Percentiles rank a stretch among this genome's conserved stretches.
phyloP scores from a whole-genome alignment of 2,329 filamentous ascomycete genomes.

The Penicillium expansum region DNA sequence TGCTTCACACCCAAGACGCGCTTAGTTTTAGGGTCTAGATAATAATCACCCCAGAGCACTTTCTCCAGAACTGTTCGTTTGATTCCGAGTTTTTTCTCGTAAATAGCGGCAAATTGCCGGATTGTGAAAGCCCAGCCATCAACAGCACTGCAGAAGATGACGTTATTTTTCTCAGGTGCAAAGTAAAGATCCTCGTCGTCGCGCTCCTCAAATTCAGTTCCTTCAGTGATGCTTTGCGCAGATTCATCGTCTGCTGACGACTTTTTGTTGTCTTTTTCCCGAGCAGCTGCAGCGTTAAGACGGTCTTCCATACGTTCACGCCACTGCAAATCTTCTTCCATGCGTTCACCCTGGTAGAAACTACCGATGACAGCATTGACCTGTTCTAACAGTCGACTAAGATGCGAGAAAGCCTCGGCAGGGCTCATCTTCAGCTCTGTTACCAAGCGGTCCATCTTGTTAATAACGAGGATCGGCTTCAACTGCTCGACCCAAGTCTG shows the following conservation, averaged over 20 bases:
- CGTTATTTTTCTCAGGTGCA: constrained; percentile 95
- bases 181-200: constrained; percentile 98
- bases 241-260: constrained; percentile 45
- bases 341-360: constrained; percentile 95
- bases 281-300: constrained; percentile 67
- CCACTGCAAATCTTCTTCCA: constrained; percentile 98
- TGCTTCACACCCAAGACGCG: constrained; percentile 88
- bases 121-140: constrained; percentile 99
- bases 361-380: constrained; percentile 96
- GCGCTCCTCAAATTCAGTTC: constrained; percentile 73
- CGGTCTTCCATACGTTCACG: constrained; percentile 87
- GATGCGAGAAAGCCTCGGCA: constrained; percentile 80
- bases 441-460: constrained; percentile 94
- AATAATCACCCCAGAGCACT: constrained; percentile 95
- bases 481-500: constrained; percentile 96
- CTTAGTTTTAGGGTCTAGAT: constrained; percentile 94
- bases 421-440: constrained; percentile 95
- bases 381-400: constrained; percentile 87
- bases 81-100: constrained; percentile 96
- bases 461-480: constrained; percentile 91
- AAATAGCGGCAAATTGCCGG: constrained; percentile 85
- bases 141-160: constrained; percentile 96
- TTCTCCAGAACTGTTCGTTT: constrained; percentile 86
- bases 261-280: constrained; percentile 51
- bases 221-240: constrained; percentile 49